Evolutionary conservation across 495 filamentous ascomycete genomes (phyloP), one percentile per base, ranked within the genome.

Genomic region (Cercophora sp.): DNA sequence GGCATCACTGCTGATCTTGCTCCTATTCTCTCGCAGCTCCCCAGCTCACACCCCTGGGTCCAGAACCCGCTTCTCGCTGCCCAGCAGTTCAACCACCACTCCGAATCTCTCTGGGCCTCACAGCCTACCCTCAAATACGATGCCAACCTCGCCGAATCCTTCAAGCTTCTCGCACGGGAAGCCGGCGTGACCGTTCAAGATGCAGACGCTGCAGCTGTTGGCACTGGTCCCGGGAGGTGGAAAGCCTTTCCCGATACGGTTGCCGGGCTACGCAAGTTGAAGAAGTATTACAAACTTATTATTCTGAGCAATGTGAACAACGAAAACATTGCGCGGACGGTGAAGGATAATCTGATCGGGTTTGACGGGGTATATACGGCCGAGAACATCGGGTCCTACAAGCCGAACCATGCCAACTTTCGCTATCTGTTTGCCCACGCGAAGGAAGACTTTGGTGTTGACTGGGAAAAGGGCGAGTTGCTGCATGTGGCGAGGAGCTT

Each of bases 321-420:
- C 20, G 72, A 56, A 8, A 85, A 81, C 35, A 87, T 91, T 54
- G 63, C 64, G 1, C 65, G 68, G 1, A 83, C 84, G 2, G 67
- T 81, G 0, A 65, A 57, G 0, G 75, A 75, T 8, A 74, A 78
- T 29, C 66, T 76, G 10, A 71, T 70, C 0, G 40, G 52, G 3
- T 91, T 92, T 51, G 85, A 89, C 58, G 76, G 77, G 11, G 72
- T 89, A 18, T 82, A 85, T 64, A 90, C 87, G 13, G 88, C 88
- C 8, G 75, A 91, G 70, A 79, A 85, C 35, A 80, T 91, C 27
- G 86, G 88, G 8, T 73, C 70, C 6, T 93, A 92, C 64, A 93
- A 92, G 71, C 89, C 89, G 0, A 71, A 76, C 51, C 60, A 70
- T 27, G 52, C 54, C 26, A 91, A 89, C 56, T 95, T 92, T 57